A percentile compares a stretch with the other conserved stretches of the same genome.
Evolutionary conservation across 2,329 filamentous ascomycete species (phyloP).

Genomic region (Pseudogymnoascus sp.): DNA sequence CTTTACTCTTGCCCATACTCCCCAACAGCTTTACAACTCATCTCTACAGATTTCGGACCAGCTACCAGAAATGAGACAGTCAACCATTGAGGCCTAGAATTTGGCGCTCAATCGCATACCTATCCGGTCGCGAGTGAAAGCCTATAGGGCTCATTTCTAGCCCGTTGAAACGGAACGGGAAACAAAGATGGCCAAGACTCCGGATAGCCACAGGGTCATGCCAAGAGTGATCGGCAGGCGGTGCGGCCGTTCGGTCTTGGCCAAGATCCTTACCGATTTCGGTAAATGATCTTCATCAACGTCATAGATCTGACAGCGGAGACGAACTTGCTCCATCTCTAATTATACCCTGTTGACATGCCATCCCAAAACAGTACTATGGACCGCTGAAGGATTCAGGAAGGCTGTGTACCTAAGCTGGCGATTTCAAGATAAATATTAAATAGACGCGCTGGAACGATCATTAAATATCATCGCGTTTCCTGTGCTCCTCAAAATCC

Average conservation of each 20-base stretch:
- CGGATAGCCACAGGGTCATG: neutral
- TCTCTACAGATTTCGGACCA: neutral
- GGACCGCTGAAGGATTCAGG: neutral
- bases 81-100: neutral
- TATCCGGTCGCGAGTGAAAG: neutral
- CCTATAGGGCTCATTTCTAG: neutral
- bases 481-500: neutral
- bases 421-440: neutral
- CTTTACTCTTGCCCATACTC: neutral
- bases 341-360: neutral
- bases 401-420: neutral
- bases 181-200: constrained; percentile 2
- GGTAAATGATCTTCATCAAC: neutral
- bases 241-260: neutral
- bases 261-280: neutral
- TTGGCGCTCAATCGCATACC: neutral
- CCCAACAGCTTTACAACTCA: neutral
- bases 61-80: neutral
- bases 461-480: neutral
- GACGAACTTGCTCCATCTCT: too few species aligned
- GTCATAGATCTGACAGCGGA: neutral
- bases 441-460: neutral
- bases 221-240: neutral
- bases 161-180: neutral
- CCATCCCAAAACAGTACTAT: neutral